Evolutionary conservation across 495 filamentous ascomycete genomes (phyloP), one percentile per base, ranked within the genome.

Genomic region (Penicillium pancosmium): DNA sequence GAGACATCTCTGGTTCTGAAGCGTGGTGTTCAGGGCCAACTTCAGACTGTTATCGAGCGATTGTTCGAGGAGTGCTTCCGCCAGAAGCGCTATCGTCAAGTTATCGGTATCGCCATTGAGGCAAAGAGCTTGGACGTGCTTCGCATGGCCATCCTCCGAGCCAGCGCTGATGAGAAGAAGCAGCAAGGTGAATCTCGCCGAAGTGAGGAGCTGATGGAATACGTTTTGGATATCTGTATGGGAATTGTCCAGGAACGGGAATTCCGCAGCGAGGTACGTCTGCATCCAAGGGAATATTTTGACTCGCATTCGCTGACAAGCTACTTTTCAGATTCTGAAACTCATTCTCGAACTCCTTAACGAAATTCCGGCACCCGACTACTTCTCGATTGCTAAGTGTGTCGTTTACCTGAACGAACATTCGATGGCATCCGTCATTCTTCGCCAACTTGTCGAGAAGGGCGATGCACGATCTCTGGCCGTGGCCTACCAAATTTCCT

Each of bases 51-150:
- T 23, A 93, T 98, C 55, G 86, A 96, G 70, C 83, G 90, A 25
- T 77, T 99, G 49, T 98, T 99, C 62, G 91, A 97, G 74, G 89
- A 84, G 69, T 97, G 94, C 74, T 90, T 96, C 67, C 79, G 83
- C 56, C 86, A 91, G 64, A 91, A 88, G 56, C 86, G 91, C 51
- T 99, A 97, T 76, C 85, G 91, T 56, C 95, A 98, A 73, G 95
- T 98, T n/a, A 93, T 99, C 57, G 95, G 95, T 52, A 97, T 99
- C 59, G 94, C 95, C 12, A 88, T 99, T 38, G 95, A 99, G 68
- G 95, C 95, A 33, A 90, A 92, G 70, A 94, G 91, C 65, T 82
- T 98, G 35, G 90, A 95, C 53, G 89, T 97, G 23, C 86, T 99
- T 25, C 89, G 91, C 44, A 84, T 87, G 59, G 88, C 92, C 40